Conservation (phyloP, 208 protist genomes). For the Trypanosoma rangeli region DNA sequence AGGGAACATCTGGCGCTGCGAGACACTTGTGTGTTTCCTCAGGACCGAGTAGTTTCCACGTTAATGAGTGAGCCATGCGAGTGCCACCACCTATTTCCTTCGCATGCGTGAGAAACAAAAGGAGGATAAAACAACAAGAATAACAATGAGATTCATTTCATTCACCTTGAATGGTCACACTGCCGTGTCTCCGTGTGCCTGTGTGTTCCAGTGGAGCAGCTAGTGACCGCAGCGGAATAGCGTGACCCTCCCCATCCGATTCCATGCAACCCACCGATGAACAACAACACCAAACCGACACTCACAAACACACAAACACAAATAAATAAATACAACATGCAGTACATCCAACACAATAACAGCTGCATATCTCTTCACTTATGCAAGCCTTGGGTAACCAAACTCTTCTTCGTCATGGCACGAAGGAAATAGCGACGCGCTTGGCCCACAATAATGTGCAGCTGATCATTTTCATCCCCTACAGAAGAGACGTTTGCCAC, state of each 20-base stretch:
- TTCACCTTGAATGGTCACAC: background rate
- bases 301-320: background rate
- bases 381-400: constrained; percentile 8
- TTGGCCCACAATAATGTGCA: constrained; percentile 36
- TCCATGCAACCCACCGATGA: background rate
- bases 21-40: constrained; percentile 62
- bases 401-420: constrained; percentile 78
- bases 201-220: background rate
- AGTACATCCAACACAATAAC: background rate
- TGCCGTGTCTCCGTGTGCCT: background rate
- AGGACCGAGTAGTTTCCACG: constrained; percentile 59
- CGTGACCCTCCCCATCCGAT: background rate
- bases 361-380: background rate
- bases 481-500: background rate
- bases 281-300: background rate
- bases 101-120: background rate
- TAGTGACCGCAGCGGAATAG: background rate
- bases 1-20: constrained; percentile 39
- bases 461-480: constrained; percentile 10
- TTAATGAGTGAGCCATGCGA: constrained; percentile 45
- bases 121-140: background rate
- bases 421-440: constrained; percentile 67
- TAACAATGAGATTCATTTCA: background rate
- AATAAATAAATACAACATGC: background rate
- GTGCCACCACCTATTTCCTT: background rate